Base-by-base conservation (phyloP, 495 filamentous ascomycete species). In the Parathielavia appendiculata region DNA sequence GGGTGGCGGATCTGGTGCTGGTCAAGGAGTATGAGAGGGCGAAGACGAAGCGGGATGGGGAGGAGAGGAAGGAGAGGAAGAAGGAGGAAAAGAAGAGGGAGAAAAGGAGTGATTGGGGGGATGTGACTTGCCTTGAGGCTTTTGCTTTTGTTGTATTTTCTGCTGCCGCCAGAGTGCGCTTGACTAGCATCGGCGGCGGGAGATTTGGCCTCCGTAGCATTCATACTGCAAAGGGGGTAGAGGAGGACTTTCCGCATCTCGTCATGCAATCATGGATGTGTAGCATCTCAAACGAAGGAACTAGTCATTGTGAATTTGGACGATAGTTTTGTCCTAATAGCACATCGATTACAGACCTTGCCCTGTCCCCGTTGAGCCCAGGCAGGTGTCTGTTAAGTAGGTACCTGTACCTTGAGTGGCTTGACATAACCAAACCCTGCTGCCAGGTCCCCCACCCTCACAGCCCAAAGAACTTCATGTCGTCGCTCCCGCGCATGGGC, bases 391-490 rank as follows among this genome's bases (percentile, higher is more conserved):
- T n/a, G n/a, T n/a, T n/a, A n/a, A n/a, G n/a, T n/a, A n/a, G n/a
- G n/a, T n/a, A n/a, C n/a, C n/a, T n/a, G n/a, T 11, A 35, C 5
- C 34, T 35, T 5, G 34, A 35, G 11, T 11, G 11, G 19, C 12
- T 23, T 19, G 6, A 4, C 19, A 23, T 20, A 12, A 45, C 6
- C 0, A 4, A 3, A 10, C 3, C 20, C 20, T 44, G 65, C 69
- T 87, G 1, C 83, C 85, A 56, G 83, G 86, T 59, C 81, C 32
- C 34, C 7, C 20, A 9, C 11, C 19, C 43, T 56, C 36, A 65
- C 44, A 67, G 17, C 38, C 58, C 62, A 50, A 66, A 66, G 43
- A 52, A 66, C 22, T 54, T 61, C 58, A 68, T 58, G 38, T 68
- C 66, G 22, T 64, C 63, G 16, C 32, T 36, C 14, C 60, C 66